Evolutionary conservation across 768 basidiomycete species (phyloP).

Genomic region (Pulveroboletus sp.): DNA sequence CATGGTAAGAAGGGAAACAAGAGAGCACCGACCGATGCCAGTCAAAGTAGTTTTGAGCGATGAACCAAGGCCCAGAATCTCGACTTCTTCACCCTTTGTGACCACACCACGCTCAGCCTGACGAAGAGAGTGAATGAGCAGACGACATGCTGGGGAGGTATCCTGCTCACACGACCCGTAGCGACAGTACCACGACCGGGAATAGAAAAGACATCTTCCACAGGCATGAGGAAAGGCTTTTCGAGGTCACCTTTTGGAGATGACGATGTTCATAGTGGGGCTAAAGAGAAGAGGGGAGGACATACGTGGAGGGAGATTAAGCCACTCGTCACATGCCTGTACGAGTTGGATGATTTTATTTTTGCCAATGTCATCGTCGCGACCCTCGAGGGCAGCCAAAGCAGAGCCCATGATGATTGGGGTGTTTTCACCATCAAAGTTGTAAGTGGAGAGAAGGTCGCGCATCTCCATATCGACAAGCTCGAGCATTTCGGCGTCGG

Average conservation of each 20-base stretch:
- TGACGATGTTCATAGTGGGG: constrained; percentile 1
- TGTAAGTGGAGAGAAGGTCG: constrained; percentile 86
- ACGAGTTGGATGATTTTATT: constrained; percentile 81
- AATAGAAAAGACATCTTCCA: constrained; percentile 98
- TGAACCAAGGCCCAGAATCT: constrained; percentile 83
- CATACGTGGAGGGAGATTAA: constrained; percentile 89
- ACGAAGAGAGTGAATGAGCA: neutral
- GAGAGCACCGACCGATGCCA: constrained; percentile 66
- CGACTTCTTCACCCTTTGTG: constrained; percentile 89
- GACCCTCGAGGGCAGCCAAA: constrained; percentile 88
- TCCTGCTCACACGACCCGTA: constrained; percentile 74
- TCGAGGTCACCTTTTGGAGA: constrained; percentile 78
- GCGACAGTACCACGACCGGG: constrained; percentile 98
- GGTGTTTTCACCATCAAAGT: constrained; percentile 95
- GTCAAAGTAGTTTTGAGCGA: constrained; percentile 90
- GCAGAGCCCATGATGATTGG: constrained; percentile 99
- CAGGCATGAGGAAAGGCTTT: constrained; percentile 94
- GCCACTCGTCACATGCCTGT: constrained; percentile 88
- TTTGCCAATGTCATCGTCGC: constrained; percentile 74
- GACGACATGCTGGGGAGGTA: neutral
- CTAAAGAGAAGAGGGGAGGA: constrained; percentile 7
- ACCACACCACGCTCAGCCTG: constrained; percentile 92
- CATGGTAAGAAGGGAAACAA: neutral
- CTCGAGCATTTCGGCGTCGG: constrained; percentile 97
- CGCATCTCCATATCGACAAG: constrained; percentile 99